Evolutionary conservation across 2,329 filamentous ascomycete species (phyloP).

Genomic region (Teratosphaeriaceae sp.): DNA sequence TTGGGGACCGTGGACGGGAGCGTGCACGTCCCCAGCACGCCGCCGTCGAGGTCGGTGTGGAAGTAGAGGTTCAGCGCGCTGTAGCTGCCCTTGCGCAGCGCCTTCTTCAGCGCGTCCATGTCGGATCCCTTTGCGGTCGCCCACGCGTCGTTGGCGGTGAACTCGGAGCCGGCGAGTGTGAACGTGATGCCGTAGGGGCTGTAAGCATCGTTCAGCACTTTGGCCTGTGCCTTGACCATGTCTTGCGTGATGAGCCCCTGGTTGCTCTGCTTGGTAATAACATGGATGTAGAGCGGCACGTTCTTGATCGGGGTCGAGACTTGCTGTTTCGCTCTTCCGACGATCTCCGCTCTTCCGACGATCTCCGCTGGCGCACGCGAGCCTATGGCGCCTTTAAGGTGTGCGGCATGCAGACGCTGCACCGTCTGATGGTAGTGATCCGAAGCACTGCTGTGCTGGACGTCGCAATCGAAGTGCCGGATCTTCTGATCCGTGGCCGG

Average conservation of each 20-base stretch:
- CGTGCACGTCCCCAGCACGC: conserved; percentile 50
- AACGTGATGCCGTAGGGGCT: conserved; percentile 47
- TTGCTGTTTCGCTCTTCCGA: background rate
- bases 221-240: conserved; percentile 34
- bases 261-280: conserved; percentile 34
- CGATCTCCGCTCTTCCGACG: background rate
- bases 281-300: conserved; percentile 39
- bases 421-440: conserved; percentile 35
- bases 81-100: conserved; percentile 50
- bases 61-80: conserved; percentile 53
- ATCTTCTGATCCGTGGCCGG: conserved; percentile 20
- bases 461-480: conserved; percentile 39
- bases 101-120: conserved; percentile 46
- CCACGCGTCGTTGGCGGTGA: conserved; percentile 50
- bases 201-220: conserved; percentile 39
- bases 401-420: conserved; percentile 27
- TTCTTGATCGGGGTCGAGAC: conserved; percentile 24
- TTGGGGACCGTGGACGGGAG: conserved; percentile 36
- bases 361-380: conserved; percentile 17
- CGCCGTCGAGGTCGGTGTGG: conserved; percentile 45
- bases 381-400: conserved; percentile 10
- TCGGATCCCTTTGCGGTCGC: conserved; percentile 41
- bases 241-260: conserved; percentile 34
- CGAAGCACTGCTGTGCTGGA: conserved; percentile 30
- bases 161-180: conserved; percentile 42